Evolutionary conservation across 1,284 basidiomycete species (phyloP), one percentile per base, ranked within the genome.

Genomic region (Rhodotorula mucilaginosa): DNA sequence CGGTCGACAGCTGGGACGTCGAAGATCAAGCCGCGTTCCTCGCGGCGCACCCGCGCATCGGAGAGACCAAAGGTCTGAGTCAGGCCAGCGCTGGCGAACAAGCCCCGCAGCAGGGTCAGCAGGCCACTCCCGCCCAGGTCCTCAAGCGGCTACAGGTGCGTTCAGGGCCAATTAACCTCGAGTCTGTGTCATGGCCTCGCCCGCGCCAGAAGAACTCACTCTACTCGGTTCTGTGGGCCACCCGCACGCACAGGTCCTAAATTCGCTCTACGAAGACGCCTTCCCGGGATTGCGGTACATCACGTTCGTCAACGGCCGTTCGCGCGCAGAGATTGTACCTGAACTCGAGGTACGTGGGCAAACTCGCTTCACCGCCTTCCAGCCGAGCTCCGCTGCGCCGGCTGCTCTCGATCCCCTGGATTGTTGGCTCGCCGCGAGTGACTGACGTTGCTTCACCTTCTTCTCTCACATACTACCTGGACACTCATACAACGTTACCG

Each of bases 291-390:
- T 96, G 71, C 84, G 89, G 39, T 96, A 92, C 79, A 90, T 95
- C 81, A 95, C 92, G 5, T 96, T 94, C 79, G 93, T 96, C 59
- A 92, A 93, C 79, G 91, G 91, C 48, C 85, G 93, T 68, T 85
- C 87, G 67, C 84, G 93, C 60, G 85, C 85, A 44, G 85, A 81
- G 60, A 88, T 96, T 75, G 88, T 88, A 59, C 84, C 87, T 73
- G 92, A 93, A 81, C 88, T 96, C 85, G 91, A 94, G 62, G 74
- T 76, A 29, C 47, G 72, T 54, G 15, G 3, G 2, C 26, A 16
- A 15, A 1, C 26, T 31, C 47, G 26, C 16, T 51, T 31, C n/a
- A 18, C 31, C 18, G 4, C 51, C 31, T 6, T 44, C 1, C 39
- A 44, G 39, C 39, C 10, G 12, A 44, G 8, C 39, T 44, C 39